These are phyloP conservation scores for Neonectria neomacrospora DNA, from an alignment of 2,329 filamentous ascomycete genomes.

Conservation along the genomic window DNA sequence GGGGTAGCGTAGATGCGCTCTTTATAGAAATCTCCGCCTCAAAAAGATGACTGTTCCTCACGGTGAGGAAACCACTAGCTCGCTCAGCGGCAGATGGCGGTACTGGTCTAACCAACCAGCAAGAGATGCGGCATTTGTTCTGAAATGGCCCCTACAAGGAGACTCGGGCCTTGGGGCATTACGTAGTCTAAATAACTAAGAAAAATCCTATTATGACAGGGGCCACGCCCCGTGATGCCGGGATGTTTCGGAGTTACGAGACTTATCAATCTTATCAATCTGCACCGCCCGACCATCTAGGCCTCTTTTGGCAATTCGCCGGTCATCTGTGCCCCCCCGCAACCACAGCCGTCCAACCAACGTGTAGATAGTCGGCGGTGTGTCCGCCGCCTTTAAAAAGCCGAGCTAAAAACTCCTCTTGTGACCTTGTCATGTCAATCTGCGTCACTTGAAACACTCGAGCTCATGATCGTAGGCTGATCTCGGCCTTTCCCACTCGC, in stretches of 20 bases:
- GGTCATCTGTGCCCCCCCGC: slow-evolving; percentile 13
- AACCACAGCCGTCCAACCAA: not conserved
- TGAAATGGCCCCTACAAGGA: not conserved
- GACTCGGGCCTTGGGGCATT: not conserved
- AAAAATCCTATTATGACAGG: too few relatives aligned
- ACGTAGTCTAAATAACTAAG: not conserved
- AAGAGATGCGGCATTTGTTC: not conserved
- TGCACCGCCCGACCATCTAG: slow-evolving; percentile 11
- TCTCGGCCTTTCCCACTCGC: not conserved
- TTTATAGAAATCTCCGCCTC: too few relatives aligned
- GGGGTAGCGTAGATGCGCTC: too few relatives aligned
- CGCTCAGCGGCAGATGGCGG: not conserved
- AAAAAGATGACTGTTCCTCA: too few relatives aligned
- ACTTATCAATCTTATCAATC: slow-evolving; percentile 14
- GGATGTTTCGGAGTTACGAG: slow-evolving; percentile 9
- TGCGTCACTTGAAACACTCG: slow-evolving; percentile 11
- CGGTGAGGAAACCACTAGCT: too few relatives aligned
- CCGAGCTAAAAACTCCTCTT: not conserved
- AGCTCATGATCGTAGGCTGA: slow-evolving; percentile 4
- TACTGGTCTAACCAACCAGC: too few relatives aligned
- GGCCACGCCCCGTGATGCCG: slow-evolving; percentile 11
- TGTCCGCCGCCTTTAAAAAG: not conserved
- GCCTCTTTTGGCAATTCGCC: slow-evolving; percentile 1
- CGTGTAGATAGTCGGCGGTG: not conserved
- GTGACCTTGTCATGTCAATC: slow-evolving; percentile 7